Conservation (phyloP, 1,139 yeast species). For the Pichia sp. region DNA sequence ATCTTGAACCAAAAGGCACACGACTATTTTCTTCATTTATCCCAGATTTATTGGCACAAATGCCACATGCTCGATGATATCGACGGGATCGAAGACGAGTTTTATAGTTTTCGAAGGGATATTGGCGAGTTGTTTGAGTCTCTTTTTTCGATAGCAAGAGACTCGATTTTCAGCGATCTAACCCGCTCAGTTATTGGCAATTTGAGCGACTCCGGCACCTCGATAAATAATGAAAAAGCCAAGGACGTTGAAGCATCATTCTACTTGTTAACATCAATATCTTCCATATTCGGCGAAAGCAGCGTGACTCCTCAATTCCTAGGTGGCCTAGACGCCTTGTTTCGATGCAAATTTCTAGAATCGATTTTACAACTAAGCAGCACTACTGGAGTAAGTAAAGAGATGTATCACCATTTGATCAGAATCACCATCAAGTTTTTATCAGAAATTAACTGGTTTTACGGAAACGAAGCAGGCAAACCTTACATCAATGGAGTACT, state of each 20-base stretch:
- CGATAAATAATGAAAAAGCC: slow-evolving; percentile 11
- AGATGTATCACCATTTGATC: slow-evolving; percentile 26
- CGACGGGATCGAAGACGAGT: slow-evolving; percentile 43
- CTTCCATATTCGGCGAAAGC: slow-evolving; percentile 41
- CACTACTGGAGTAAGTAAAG: slow-evolving; percentile 12
- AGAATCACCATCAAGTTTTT: slow-evolving; percentile 50
- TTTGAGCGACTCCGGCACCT: slow-evolving; percentile 13
- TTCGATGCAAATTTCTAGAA: slow-evolving; percentile 31
- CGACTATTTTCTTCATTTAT: slow-evolving; percentile 41
- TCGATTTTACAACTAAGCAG: slow-evolving; percentile 24
- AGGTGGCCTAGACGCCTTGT: slow-evolving; percentile 26
- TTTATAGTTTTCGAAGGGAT: slow-evolving; percentile 62
- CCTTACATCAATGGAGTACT: slow-evolving; percentile 46
- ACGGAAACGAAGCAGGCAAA: slow-evolving; percentile 37
- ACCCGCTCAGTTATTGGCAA: slow-evolving; percentile 38
- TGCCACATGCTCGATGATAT: slow-evolving; percentile 36
- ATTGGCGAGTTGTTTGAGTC: slow-evolving; percentile 73
- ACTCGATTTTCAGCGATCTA: slow-evolving; percentile 49
- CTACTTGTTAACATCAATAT: slow-evolving; percentile 54
- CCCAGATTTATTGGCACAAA: slow-evolving; percentile 61
- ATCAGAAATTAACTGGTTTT: slow-evolving; percentile 54
- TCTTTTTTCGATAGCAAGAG: slow-evolving; percentile 60
- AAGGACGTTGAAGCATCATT: slow-evolving; percentile 64
- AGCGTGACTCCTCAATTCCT: slow-evolving; percentile 31
- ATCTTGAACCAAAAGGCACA: slow-evolving; percentile 35